phyloP scores from a whole-genome alignment of 2,329 filamentous ascomycete species.

The Colletotrichum echinochloae region DNA sequence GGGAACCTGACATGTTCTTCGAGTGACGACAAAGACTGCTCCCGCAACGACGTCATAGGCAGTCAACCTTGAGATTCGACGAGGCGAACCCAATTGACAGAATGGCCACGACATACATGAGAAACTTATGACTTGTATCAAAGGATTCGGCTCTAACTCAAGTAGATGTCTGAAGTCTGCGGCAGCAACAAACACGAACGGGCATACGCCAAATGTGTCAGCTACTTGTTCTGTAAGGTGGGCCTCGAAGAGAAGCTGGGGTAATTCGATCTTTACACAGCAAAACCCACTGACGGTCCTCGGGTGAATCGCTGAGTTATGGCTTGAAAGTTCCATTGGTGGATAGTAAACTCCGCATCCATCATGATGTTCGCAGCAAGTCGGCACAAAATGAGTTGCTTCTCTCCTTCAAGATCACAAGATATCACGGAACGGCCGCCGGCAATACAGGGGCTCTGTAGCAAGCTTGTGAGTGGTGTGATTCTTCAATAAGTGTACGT shows the following conservation, averaged over 20 bases:
- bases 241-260: no score
- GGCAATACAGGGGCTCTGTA: background rate
- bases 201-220: background rate
- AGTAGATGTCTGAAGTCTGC: background rate
- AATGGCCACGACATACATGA: background rate
- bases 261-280: accelerated
- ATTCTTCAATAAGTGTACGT: background rate
- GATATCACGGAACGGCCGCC: background rate
- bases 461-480: background rate
- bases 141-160: background rate
- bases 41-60: background rate
- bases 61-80: background rate
- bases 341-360: background rate
- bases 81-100: background rate
- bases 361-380: background rate
- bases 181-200: background rate
- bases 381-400: background rate
- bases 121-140: background rate
- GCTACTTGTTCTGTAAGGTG: no score
- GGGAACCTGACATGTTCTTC: background rate
- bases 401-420: background rate
- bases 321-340: no score
- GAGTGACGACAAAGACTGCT: background rate
- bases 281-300: background rate
- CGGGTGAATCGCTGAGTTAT: background rate